Base-by-base conservation (phyloP, 768 basidiomycete species). In the Mrakia hoshinonis region DNA sequence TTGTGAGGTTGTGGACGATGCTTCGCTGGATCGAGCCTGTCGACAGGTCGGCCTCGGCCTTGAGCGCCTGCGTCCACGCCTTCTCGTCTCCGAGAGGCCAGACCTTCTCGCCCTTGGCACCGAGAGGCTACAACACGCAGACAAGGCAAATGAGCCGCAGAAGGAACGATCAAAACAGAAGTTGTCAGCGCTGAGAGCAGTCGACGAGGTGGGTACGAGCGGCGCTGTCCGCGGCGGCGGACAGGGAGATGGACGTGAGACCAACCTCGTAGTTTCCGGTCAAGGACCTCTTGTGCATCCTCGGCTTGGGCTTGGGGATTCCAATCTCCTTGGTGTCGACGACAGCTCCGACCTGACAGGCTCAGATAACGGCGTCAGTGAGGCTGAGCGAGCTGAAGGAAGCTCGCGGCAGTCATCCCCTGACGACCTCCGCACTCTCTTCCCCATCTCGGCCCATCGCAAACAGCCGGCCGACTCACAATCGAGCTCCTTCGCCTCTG, bases 11-110 rank as follows among this genome's bases (percentile, higher is more conserved):
- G 55, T 69, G 51, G 54, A 65, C 61, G 55, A 60, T 43, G 34
- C 47, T 39, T 18, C 62, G 48, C 22, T 20, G 13, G 22, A 60
- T 51, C 9, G 31, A 20, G 3, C 43, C 49, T 7, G 36, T 36
- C 2, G 20, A 38, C 46, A 47, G 58, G 26, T 79, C 75, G 13
- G 75, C 76, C 22, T 76, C 73, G 11, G 77, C 76, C 51, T 76
- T 73, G 52, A 80, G 74, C 10, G 79, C 80, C 1, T 73, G 74
- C 71, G 77, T 77, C 80, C 80, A 81, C 22, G 77, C 79, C 43
- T 73, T 68, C 64, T 80, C 79, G 55, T 81, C 79, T n/a, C 80
- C 80, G 60, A 81, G 74, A 11, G 80, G 80, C 80, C 80, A 81
- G 39, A 74, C 75, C 22, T 74, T 49, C 20, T 77, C 70, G 9